These are phyloP conservation scores for Lentinus brumalis DNA, from an alignment of 768 basidiomycete species.

Conservation along the genomic window DNA sequence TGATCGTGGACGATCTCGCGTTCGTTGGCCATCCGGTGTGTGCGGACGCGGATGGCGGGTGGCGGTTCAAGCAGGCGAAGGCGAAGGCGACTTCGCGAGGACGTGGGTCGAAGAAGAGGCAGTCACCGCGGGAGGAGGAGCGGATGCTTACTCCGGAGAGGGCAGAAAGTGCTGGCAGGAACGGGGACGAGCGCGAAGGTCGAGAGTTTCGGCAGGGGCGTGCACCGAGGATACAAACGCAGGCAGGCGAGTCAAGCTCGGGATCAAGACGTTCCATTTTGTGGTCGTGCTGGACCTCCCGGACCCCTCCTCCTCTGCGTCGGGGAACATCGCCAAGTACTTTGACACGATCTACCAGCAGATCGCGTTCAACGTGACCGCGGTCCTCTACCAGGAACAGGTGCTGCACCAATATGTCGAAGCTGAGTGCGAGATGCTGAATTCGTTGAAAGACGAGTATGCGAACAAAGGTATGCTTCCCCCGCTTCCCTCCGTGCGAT, in stretches of 20 bases:
- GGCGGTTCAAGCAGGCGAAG: constrained; percentile 75
- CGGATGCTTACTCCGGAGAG: constrained; percentile 38
- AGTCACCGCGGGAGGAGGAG: constrained; percentile 30
- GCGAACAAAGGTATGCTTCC: constrained; percentile 56
- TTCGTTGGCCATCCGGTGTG: constrained; percentile 96
- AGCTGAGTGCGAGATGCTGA: constrained; percentile 71
- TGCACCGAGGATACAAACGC: neutral
- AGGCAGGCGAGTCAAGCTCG: constrained; percentile 30
- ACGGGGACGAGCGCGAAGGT: neutral
- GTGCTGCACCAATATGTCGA: constrained; percentile 86
- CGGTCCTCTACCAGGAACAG: constrained; percentile 91
- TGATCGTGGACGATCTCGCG: constrained; percentile 86
- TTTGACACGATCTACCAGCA: constrained; percentile 89
- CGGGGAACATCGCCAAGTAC: constrained; percentile 75
- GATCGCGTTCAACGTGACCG: constrained; percentile 86
- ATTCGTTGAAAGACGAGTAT: constrained; percentile 69
- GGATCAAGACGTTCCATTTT: constrained; percentile 82
- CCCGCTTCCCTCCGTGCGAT: neutral
- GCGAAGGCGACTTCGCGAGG: constrained; percentile 53
- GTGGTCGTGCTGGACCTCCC: constrained; percentile 87
- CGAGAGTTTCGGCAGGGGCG: neutral
- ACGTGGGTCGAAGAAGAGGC: constrained; percentile 52
- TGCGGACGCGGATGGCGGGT: constrained; percentile 67
- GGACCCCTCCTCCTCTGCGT: constrained; percentile 83
- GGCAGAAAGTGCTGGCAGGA: constrained; percentile 12